phyloP scores from a whole-genome alignment of 441 rosid species.

The Isatis lusitanica region DNA sequence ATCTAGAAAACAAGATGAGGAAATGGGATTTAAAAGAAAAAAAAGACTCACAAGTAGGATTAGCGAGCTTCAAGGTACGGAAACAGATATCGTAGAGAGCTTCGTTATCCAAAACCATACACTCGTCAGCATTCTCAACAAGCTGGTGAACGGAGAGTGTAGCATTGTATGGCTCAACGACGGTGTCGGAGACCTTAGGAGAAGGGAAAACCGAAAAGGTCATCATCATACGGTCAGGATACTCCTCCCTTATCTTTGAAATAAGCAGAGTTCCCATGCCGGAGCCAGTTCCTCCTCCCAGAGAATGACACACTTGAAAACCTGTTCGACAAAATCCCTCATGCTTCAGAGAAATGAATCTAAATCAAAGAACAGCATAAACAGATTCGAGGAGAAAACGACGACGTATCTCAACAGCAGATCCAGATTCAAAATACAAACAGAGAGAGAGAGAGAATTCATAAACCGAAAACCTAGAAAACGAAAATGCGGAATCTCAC shows the following conservation, averaged over 20 bases:
- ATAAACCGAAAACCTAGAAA: background rate
- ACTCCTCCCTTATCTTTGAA: constrained; percentile 44
- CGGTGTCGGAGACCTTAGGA: constrained; percentile 96
- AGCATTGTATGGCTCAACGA: constrained; percentile 94
- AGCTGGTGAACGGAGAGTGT: constrained; percentile 94
- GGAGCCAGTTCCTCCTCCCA: constrained; percentile 52
- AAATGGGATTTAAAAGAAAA: background rate
- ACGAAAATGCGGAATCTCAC: constrained; percentile 5
- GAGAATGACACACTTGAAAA: constrained; percentile 51
- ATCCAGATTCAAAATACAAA: background rate
- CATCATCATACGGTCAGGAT: constrained; percentile 72
- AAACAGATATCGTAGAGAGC: constrained; percentile 94
- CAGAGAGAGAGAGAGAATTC: background rate
- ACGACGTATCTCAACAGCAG: background rate
- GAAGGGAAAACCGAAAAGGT: constrained; percentile 96
- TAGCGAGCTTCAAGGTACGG: constrained; percentile 72
- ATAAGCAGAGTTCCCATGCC: constrained; percentile 55
- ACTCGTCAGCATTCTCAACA: constrained; percentile 94
- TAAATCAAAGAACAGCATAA: background rate
- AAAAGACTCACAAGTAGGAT: constrained; percentile 57
- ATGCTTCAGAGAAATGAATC: constrained; percentile 2
- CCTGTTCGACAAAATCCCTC: constrained; percentile 27
- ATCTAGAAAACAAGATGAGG: background rate
- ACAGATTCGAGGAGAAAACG: background rate
- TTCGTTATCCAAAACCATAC: constrained; percentile 95